phyloP scores from a whole-genome alignment of 2,329 filamentous ascomycete genomes.

The Penicillium sp. region DNA sequence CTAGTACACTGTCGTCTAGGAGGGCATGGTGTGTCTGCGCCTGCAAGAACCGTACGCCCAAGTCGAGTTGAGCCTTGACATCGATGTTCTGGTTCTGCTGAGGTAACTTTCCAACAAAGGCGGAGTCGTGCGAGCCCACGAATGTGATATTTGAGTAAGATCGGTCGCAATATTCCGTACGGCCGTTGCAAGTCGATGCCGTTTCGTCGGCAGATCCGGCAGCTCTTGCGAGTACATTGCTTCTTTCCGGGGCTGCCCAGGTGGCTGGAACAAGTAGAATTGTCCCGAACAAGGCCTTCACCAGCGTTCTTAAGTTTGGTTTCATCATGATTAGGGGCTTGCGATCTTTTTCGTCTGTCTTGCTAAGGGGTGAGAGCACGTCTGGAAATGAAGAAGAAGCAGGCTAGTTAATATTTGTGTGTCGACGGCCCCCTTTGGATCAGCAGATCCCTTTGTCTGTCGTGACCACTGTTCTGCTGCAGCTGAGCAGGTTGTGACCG shows the following conservation, averaged over 20 bases:
- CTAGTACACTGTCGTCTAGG: conserved; percentile 52
- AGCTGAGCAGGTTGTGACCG: conserved; percentile 4
- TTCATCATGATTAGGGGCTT: conserved; percentile 11
- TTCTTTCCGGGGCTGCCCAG: not conserved
- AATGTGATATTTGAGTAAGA: conserved; percentile 65
- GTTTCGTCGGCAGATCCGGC: conserved; percentile 12
- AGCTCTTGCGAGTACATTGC: conserved; percentile 2
- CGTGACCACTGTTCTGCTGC: not conserved
- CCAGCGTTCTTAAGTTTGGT: not conserved
- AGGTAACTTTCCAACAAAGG: conserved; percentile 62
- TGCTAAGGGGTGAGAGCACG: not conserved
- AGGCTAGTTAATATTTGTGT: not conserved
- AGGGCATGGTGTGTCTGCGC: conserved; percentile 63
- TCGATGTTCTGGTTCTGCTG: conserved; percentile 65
- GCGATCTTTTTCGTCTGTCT: conserved; percentile 1
- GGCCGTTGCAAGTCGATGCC: conserved; percentile 60
- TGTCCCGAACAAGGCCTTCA: conserved; percentile 8
- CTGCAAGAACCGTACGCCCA: conserved; percentile 68
- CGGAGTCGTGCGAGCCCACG: conserved; percentile 67
- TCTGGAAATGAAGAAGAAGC: not conserved
- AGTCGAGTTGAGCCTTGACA: conserved; percentile 61
- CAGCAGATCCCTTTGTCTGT: not conserved
- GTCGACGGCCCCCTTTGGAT: not conserved
- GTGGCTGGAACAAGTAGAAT: conserved; percentile 6
- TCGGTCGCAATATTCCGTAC: conserved; percentile 59